Evolutionary conservation across 2,329 filamentous ascomycete species (phyloP).

Genomic region (Penicillium sp.): DNA sequence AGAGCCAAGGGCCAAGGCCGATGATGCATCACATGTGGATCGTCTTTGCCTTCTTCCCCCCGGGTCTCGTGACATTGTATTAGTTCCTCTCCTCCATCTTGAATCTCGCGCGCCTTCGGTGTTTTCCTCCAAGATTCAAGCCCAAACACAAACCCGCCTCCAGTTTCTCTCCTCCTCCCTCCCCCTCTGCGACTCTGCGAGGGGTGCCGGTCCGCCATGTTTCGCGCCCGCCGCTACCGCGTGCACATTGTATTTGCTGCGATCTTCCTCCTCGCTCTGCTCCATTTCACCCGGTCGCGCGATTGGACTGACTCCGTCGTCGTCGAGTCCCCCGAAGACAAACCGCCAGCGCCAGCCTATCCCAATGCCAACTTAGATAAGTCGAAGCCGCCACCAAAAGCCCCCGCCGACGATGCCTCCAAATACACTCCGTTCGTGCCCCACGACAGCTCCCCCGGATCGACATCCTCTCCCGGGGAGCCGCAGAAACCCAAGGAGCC

Average conservation of each 20-base stretch:
- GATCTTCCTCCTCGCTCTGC: conserved; percentile 49
- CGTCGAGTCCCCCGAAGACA: conserved; percentile 11
- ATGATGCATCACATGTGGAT: conserved; percentile 22
- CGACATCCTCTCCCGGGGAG: conserved; percentile 9
- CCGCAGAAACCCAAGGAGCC: conserved; percentile 7
- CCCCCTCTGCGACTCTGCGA: neutral
- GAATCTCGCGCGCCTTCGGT: too few species aligned
- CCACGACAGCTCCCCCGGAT: conserved; percentile 18
- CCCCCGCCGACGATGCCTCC: conserved; percentile 13
- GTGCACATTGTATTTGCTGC: conserved; percentile 51
- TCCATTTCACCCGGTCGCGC: conserved; percentile 56
- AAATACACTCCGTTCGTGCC: conserved; percentile 18
- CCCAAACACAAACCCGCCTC: neutral
- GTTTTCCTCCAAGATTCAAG: neutral
- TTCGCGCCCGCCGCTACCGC: conserved; percentile 55
- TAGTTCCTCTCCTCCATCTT: neutral
- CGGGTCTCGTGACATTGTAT: conserved; percentile 19
- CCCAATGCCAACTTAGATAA: conserved; percentile 8
- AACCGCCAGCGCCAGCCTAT: conserved; percentile 8
- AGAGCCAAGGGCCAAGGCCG: too few species aligned
- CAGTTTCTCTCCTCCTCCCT: neutral
- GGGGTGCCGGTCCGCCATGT: conserved; percentile 40
- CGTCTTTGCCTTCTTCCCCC: conserved; percentile 10
- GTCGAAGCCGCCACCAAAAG: conserved; percentile 5
- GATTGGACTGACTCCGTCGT: conserved; percentile 36